A percentile compares a stretch with the other conserved stretches of the same genome.
phyloP scores from a whole-genome alignment of 1,284 basidiomycete species.

The Psilocybe mexicana region DNA sequence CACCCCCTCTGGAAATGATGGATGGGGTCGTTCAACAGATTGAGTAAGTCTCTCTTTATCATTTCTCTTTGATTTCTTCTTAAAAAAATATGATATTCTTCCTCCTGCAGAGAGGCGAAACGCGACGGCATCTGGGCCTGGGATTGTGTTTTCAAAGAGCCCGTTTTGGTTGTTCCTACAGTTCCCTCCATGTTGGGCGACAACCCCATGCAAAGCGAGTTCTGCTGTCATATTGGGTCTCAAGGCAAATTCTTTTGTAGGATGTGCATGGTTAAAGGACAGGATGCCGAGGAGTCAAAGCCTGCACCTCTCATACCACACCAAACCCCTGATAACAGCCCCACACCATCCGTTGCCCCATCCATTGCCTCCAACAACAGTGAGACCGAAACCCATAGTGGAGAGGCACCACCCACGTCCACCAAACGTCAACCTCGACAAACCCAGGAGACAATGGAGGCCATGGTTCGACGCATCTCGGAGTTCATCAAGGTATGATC shows the following conservation, averaged over 20 bases:
- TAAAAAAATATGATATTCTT: background rate
- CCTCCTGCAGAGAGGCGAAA: constrained; percentile 23
- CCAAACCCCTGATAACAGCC: background rate
- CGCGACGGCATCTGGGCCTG: constrained; percentile 36
- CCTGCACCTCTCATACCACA: background rate
- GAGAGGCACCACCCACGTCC: constrained; percentile 42
- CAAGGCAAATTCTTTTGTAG: constrained; percentile 41
- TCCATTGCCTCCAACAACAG: background rate
- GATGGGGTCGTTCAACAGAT: constrained; percentile 33
- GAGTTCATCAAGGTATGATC: constrained; percentile 24
- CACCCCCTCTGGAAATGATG: constrained; percentile 42
- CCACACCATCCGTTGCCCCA: too few relatives aligned
- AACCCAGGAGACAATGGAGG: background rate
- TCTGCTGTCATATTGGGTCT: constrained; percentile 43
- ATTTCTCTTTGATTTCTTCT: background rate
- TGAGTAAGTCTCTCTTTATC: constrained; percentile 25
- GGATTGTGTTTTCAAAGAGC: constrained; percentile 31
- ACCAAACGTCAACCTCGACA: constrained; percentile 27
- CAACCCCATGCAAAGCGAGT: constrained; percentile 48
- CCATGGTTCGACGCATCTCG: constrained; percentile 4
- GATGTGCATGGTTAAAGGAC: constrained; percentile 33
- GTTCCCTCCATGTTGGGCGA: constrained; percentile 38
- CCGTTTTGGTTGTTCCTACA: constrained; percentile 32
- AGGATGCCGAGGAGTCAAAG: constrained; percentile 12
- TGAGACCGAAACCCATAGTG: too few relatives aligned